phyloP scores from a whole-genome alignment of 129 eudicot species.

The Chrysanthemum lavandulifolium region DNA sequence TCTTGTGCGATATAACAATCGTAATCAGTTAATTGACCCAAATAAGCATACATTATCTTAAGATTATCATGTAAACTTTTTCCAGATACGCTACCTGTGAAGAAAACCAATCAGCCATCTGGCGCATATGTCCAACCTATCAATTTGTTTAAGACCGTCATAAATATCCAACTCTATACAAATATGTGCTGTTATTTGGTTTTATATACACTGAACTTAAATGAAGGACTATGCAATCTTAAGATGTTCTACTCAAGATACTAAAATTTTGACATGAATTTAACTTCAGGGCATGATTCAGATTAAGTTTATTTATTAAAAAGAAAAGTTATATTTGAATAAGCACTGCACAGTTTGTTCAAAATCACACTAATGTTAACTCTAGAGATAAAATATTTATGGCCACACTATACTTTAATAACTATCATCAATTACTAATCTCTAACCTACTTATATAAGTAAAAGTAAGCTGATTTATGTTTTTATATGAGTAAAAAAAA shows the following conservation, averaged over 20 bases:
- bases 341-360: too few species aligned
- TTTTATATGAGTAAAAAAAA: neutral
- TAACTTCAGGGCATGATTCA: neutral
- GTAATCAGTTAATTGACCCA: conserved; percentile 19
- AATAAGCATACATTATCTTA: conserved; percentile 1
- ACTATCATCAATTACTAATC: too few species aligned
- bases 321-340: too few species aligned
- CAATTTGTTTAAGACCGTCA: conserved; percentile 26
- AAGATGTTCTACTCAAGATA: neutral
- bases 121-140: conserved; percentile 75
- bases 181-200: neutral
- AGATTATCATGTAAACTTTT: neutral
- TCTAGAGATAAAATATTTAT: too few species aligned
- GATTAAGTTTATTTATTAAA: neutral
- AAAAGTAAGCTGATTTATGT: too few species aligned
- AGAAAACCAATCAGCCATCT: conserved; percentile 61
- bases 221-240: neutral
- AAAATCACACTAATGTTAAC: too few species aligned
- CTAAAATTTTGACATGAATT: neutral
- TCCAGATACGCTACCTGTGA: conserved; percentile 49
- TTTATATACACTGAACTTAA: conserved; percentile 5
- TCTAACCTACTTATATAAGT: too few species aligned
- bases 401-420: too few species aligned
- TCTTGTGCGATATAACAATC: conserved; percentile 32
- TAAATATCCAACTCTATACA: neutral